phyloP scores from a whole-genome alignment of 108 stramenopile genomes.

The Skeletonema grethae region DNA sequence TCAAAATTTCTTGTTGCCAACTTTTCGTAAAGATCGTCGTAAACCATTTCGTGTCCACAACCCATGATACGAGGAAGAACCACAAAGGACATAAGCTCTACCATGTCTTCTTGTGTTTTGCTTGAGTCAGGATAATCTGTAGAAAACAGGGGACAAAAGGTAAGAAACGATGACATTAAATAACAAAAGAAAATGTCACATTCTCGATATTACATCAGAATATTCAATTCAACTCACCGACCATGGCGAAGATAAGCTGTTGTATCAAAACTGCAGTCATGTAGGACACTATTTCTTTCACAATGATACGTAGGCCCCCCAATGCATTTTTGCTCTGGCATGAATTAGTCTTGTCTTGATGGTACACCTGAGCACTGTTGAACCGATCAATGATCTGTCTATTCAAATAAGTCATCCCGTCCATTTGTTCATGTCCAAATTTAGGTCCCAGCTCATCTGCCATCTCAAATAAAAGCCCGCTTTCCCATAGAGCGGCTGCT shows the following conservation, averaged over 20 bases:
- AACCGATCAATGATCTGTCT: slow-evolving; percentile 72
- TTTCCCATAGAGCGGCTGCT: slow-evolving; percentile 77
- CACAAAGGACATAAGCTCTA: slow-evolving; percentile 46
- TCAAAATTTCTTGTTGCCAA: slow-evolving; percentile 39
- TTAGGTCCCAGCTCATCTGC: slow-evolving; percentile 62
- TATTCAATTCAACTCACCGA: slow-evolving; percentile 29
- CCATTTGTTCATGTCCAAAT: slow-evolving; percentile 49
- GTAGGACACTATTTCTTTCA: slow-evolving; percentile 66
- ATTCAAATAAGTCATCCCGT: slow-evolving; percentile 70
- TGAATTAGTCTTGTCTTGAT: slow-evolving; percentile 60
- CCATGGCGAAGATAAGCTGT: slow-evolving; percentile 61
- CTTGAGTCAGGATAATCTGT: slow-evolving; percentile 19
- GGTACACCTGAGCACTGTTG: slow-evolving; percentile 65
- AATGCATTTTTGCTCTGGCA: slow-evolving; percentile 51
- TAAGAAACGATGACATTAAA: background rate
- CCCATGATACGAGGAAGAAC: slow-evolving; percentile 65
- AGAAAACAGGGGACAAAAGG: background rate
- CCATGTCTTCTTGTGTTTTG: slow-evolving; percentile 47
- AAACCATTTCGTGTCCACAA: slow-evolving; percentile 54
- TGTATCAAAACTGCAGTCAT: slow-evolving; percentile 79
- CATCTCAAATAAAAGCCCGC: slow-evolving; percentile 69
- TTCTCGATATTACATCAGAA: background rate
- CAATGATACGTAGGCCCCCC: slow-evolving; percentile 49
- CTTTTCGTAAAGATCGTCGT: slow-evolving; percentile 56
- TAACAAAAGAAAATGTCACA: background rate